A percentile compares a stretch with the other conserved stretches of the same genome.
These are phyloP conservation scores for Hyaloscypha variabilis DNA, from an alignment of 495 filamentous ascomycete genomes.

Conservation along the genomic window DNA sequence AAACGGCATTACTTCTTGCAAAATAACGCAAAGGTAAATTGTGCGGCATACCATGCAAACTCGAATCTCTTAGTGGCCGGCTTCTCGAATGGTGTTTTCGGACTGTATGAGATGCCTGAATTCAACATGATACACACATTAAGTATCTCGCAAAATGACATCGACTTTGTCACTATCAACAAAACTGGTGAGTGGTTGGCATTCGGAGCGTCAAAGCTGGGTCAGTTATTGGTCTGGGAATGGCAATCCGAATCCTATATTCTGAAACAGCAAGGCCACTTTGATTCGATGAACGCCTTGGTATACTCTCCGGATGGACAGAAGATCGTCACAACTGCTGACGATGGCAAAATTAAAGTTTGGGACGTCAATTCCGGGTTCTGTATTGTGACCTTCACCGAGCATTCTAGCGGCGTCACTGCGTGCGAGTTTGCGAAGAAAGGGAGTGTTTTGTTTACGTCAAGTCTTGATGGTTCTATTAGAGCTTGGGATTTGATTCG, in stretches of 20 bases:
- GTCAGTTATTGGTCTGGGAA: slow-evolving; percentile 96
- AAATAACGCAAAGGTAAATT: slow-evolving; percentile 82
- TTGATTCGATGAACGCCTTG: slow-evolving; percentile 93
- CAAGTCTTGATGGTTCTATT: slow-evolving; percentile 90
- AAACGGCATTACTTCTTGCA: slow-evolving; percentile 92
- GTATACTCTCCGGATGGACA: slow-evolving; percentile 93
- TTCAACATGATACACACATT: slow-evolving; percentile 91
- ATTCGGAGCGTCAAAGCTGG: slow-evolving; percentile 94
- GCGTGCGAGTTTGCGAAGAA: slow-evolving; percentile 92
- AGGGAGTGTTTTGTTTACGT: slow-evolving; percentile 92
- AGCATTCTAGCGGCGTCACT: slow-evolving; percentile 94
- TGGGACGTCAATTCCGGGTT: slow-evolving; percentile 97
- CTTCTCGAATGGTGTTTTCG: slow-evolving; percentile 92
- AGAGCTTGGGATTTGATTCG: slow-evolving; percentile 95
- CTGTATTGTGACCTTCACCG: slow-evolving; percentile 96
- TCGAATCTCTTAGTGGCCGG: slow-evolving; percentile 88
- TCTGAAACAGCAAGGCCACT: slow-evolving; percentile 95
- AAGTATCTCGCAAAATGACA: slow-evolving; percentile 94
- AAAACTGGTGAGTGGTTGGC: slow-evolving; percentile 95
- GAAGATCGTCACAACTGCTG: slow-evolving; percentile 86
- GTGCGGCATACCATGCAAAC: slow-evolving; percentile 82
- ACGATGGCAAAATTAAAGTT: slow-evolving; percentile 97
- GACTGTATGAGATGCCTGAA: slow-evolving; percentile 93
- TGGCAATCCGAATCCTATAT: slow-evolving; percentile 99
- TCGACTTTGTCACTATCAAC: slow-evolving; percentile 91